Evolutionary conservation across 2,329 filamentous ascomycete species (phyloP).

Genomic region (Scedosporium boydii): DNA sequence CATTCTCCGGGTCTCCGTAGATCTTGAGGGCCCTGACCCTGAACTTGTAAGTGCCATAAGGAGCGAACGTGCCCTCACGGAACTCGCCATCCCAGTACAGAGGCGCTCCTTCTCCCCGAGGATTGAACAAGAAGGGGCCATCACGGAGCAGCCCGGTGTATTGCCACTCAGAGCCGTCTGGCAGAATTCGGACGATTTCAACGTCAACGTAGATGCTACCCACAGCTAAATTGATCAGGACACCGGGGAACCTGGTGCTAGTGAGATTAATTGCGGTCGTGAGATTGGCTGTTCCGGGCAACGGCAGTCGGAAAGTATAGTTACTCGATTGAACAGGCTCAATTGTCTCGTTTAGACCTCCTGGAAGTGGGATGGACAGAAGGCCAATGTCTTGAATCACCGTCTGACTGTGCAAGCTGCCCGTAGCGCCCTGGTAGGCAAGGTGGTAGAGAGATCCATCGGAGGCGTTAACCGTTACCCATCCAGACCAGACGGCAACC

Average conservation of each 20-base stretch:
- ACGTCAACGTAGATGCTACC: constrained; percentile 33
- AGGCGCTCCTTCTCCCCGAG: constrained; percentile 16
- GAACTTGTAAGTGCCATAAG: constrained; percentile 40
- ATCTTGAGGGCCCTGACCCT: constrained; percentile 38
- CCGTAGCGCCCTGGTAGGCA: constrained; percentile 28
- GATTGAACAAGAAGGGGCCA: neutral
- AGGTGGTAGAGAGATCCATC: constrained; percentile 25
- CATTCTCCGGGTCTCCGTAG: constrained; percentile 35
- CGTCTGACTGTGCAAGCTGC: constrained; percentile 20
- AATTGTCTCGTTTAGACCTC: neutral
- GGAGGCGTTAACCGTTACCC: constrained; percentile 27
- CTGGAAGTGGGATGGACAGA: neutral
- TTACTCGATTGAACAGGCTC: neutral
- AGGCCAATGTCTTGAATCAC: constrained; percentile 19
- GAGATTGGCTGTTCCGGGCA: constrained; percentile 22
- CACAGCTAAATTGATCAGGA: constrained; percentile 32
- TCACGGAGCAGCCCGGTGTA: neutral
- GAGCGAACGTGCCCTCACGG: constrained; percentile 34
- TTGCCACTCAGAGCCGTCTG: neutral
- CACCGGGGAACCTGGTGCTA: constrained; percentile 21
- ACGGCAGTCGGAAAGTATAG: constrained; percentile 28
- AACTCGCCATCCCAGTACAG: constrained; percentile 36
- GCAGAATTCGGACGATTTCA: constrained; percentile 30
- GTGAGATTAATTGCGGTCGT: constrained; percentile 15
- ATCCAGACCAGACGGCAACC: constrained; percentile 33